These are phyloP conservation scores for Ophiostoma novo-ulmi DNA, from an alignment of 2,329 filamentous ascomycete genomes.

Conservation along the genomic window DNA sequence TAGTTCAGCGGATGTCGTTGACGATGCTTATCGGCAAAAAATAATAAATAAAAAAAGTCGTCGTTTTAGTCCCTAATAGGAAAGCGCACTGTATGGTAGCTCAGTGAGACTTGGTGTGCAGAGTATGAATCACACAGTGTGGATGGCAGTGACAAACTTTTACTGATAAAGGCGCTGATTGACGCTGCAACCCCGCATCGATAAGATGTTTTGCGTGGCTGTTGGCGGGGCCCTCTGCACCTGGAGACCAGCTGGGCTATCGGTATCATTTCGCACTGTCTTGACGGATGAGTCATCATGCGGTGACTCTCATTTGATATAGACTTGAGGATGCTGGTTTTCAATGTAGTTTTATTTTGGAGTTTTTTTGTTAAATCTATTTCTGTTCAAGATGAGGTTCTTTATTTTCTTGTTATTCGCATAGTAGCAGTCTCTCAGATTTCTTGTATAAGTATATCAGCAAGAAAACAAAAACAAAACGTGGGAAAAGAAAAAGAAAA, in stretches of 20 bases:
- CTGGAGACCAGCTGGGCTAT: no score
- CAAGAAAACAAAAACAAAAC: no score
- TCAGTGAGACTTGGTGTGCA: no score
- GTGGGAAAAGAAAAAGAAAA: no score
- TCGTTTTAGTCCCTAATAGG: background rate
- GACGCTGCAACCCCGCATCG: background rate
- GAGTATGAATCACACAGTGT: background rate
- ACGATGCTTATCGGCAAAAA: slow-evolving; percentile 18
- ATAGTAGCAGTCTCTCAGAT: no score
- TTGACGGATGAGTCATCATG: no score
- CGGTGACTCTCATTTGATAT: background rate
- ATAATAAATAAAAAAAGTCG: background rate
- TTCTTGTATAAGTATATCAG: no score
- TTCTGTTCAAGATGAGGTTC: no score
- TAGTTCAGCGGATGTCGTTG: background rate
- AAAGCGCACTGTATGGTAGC: background rate
- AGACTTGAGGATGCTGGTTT: background rate
- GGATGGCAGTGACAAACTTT: background rate
- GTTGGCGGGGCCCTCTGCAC: background rate
- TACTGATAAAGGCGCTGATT: background rate
- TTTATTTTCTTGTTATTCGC: no score
- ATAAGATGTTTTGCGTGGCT: background rate
- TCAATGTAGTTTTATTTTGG: no score
- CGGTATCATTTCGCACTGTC: background rate
- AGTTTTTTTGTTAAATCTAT: no score